Evolutionary conservation across 352 stramenopile species (phyloP), one percentile per base, ranked within the genome.

Genomic region (Phytophthora megakarya): DNA sequence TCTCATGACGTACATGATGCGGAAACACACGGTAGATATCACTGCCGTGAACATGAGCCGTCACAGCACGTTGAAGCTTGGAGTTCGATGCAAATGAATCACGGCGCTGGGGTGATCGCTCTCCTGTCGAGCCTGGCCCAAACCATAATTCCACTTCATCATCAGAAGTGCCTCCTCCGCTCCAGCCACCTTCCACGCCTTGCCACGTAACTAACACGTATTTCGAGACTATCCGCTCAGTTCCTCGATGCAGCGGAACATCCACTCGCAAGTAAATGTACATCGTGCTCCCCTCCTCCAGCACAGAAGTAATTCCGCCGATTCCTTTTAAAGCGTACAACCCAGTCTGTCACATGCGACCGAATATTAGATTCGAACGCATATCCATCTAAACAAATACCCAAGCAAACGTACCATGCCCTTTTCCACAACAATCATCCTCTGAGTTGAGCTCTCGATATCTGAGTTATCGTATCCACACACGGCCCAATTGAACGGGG

Each of bases 241-340:
- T 91, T 44, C 81, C 84, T 26, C 84, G 84, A 60, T 94, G 83
- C 32, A 96, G 65, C 16, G 86, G 86, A 28, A 96, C 79, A 60
- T 96, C 88, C 12, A 96, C 84, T n/a, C 86, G 84, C 9, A 96
- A 65, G 65, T 96, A 96, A 73, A 96, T 89, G 72, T 96, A 96
- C 86, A 95, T 95, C 15, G 86, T 93, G 43, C 70, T 80, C 12
- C 80, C 84, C 55, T 92, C 84, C 45, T 92, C 80, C 25, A 94
- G 39, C 10, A 86, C 75, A 0, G 72, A 84, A 4, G 72, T 90
- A 61, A 96, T 94, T 12, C 88, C 88, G 19, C 84, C 86, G 28
- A 96, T 81, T 40, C 86, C 84, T 65, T 93, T 95, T 19, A 96
- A 72, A 11, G 84, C 86, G 44, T 94, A 89, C 18, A 94, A 51